Evolutionary conservation across 805 yeast species (phyloP).

Genomic region (Schizosaccharomyces osmophilus): DNA sequence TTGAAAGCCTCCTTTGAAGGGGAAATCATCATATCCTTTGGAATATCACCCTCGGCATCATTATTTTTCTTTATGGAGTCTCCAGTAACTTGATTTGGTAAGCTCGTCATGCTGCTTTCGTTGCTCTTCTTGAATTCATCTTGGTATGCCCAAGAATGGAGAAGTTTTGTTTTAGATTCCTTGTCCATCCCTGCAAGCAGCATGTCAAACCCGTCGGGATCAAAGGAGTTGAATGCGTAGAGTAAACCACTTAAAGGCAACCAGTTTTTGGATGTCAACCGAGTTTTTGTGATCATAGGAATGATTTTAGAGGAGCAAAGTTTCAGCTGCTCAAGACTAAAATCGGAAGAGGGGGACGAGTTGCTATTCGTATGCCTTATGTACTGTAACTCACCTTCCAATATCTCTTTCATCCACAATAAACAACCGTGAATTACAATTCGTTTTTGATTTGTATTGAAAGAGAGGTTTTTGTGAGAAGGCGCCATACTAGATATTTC

Average conservation of each 20-base stretch:
- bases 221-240: background rate
- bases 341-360: background rate
- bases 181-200: background rate
- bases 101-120: too few relatives aligned
- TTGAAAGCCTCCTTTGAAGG: too few relatives aligned
- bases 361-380: too few relatives aligned
- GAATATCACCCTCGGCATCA: too few relatives aligned
- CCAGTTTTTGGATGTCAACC: background rate
- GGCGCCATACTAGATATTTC: background rate
- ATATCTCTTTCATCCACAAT: background rate
- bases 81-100: too few relatives aligned
- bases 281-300: constrained; percentile 1
- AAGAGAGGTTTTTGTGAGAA: background rate
- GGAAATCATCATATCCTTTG: too few relatives aligned
- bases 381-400: background rate
- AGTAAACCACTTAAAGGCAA: background rate
- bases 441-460: background rate
- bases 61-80: too few relatives aligned
- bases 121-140: background rate
- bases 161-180: background rate
- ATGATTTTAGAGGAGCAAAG: background rate
- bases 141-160: background rate
- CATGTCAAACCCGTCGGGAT: background rate
- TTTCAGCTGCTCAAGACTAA: background rate
- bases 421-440: background rate